Evolutionary conservation across 129 eudicot species (phyloP), one percentile per base, ranked within the genome.

Genomic region (Smallanthus sonchifolius): DNA sequence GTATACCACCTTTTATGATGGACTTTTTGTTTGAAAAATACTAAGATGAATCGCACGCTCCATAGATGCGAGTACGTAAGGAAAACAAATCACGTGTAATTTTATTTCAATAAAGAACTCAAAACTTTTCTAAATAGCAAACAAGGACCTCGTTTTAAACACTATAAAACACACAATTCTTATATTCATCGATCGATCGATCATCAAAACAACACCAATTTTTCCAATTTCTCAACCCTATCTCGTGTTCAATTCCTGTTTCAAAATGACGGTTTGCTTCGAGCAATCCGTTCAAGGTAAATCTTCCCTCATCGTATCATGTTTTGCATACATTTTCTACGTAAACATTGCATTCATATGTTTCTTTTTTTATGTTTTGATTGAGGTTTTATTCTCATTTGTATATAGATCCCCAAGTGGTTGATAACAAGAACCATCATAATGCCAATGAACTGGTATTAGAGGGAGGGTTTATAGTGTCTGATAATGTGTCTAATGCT

Each of bases 391-490:
- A 3, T 32, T 30, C 7, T 63, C 5, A 0, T 65, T 57, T 7
- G n/a, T 20, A 3, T n/a, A 4, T 10, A 90, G 87, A 59, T 39
- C 65, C 77, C 9, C 77, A 80, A 37, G 69, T 66, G 75, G 88
- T 75, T 78, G 89, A 62, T 52, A 84, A 72, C 80, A 80, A 77
- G 71, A 77, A 54, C 68, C 14, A 72, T 36, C 45, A 57, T 56
- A 69, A 67, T 2, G 54, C 73, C 10, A 69, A 83, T 72, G 95
- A 88, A 37, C 74, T 91, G 73, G 80, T 84, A 47, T 52, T 86
- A 64, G 95, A 91, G 77, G 92, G 82, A 48, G 95, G 90, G 70
- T 84, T 91, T 82, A 49, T 71, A 51, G 73, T 83, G 67, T 93
- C 90, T 49, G 62, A 69, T 59, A 51, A 24, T 54, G 71, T 57